Percentiles rank a stretch among this genome's conserved stretches.
Evolutionary conservation across 345 rosid genomes (phyloP).

Genomic region (Gossypium arboreum): DNA sequence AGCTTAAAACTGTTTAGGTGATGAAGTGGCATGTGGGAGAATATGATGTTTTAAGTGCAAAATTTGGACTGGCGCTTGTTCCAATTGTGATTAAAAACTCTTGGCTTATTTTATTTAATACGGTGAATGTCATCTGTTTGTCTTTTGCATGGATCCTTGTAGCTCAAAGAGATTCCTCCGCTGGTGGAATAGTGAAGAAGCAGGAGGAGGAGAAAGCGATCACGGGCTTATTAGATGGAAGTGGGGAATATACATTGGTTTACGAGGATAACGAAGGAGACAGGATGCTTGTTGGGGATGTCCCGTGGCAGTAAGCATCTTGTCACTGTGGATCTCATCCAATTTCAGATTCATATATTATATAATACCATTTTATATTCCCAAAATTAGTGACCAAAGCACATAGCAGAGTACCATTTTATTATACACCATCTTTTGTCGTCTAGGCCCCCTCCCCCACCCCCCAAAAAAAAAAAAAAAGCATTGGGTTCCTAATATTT

Average conservation of each 20-base stretch:
- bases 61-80: conserved; percentile 16
- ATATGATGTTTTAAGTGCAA: neutral
- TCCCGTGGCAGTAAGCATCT: conserved; percentile 95
- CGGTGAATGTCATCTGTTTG: conserved; percentile 12
- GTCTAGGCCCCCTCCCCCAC: conserved; percentile 3
- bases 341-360: conserved; percentile 17
- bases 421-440: conserved; percentile 21
- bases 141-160: conserved; percentile 8
- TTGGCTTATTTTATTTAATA: neutral
- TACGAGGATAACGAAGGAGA: conserved; percentile 98
- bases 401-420: neutral
- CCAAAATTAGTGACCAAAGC: conserved; percentile 18
- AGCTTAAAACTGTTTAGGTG: neutral
- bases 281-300: conserved; percentile 99
- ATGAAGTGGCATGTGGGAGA: neutral
- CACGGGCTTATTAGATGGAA: conserved; percentile 65
- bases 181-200: conserved; percentile 44
- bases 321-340: conserved; percentile 25
- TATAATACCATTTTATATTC: conserved; percentile 21
- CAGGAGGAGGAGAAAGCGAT: conserved; percentile 60
- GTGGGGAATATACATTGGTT: conserved; percentile 91
- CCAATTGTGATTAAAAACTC: neutral
- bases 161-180: conserved; percentile 79
- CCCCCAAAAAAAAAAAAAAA: neutral
- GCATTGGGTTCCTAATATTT: conserved; percentile 18